phyloP scores from a whole-genome alignment of 495 filamentous ascomycete genomes.

The Aspergillus bertholletiae region DNA sequence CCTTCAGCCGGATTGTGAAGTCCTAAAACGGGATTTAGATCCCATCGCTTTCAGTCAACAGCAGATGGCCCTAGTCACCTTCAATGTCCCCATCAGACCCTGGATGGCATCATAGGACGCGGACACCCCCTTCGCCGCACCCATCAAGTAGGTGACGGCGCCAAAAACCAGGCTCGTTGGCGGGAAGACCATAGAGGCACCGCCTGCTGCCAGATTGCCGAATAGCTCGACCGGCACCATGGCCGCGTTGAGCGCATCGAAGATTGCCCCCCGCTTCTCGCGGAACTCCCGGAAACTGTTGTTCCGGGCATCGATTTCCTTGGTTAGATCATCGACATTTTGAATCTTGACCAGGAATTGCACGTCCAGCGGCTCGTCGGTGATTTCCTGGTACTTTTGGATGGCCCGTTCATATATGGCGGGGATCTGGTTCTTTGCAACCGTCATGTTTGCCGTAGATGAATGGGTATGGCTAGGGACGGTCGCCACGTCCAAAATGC shows the following conservation, averaged over 20 bases:
- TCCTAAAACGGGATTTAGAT: too few species aligned
- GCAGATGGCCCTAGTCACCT: too few species aligned
- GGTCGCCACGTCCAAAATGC: too few species aligned
- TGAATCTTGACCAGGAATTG: background rate
- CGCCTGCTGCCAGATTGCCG: conserved; percentile 22
- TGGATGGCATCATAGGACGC: conserved; percentile 26
- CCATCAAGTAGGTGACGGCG: conserved; percentile 26
- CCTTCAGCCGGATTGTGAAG: conserved; percentile 27
- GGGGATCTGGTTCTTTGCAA: conserved; percentile 5
- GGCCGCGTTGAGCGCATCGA: conserved; percentile 15
- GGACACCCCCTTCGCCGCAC: conserved; percentile 31
- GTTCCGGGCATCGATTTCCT: conserved; percentile 13
- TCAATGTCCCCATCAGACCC: conserved; percentile 22
- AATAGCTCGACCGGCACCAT: conserved; percentile 25
- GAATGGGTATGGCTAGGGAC: too few species aligned
- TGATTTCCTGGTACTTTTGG: conserved; percentile 9
- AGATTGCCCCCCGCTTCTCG: conserved; percentile 14
- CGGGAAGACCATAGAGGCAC: conserved; percentile 23
- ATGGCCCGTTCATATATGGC: conserved; percentile 8
- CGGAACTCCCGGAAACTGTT: conserved; percentile 15
- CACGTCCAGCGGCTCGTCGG: conserved; percentile 1
- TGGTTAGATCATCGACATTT: conserved; percentile 7
- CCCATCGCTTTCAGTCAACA: too few species aligned
- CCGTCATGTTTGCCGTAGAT: too few species aligned
- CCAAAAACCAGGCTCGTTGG: conserved; percentile 25